Base-by-base conservation (phyloP, 2,329 filamentous ascomycete species). In the Stemphylium vesicarium region DNA sequence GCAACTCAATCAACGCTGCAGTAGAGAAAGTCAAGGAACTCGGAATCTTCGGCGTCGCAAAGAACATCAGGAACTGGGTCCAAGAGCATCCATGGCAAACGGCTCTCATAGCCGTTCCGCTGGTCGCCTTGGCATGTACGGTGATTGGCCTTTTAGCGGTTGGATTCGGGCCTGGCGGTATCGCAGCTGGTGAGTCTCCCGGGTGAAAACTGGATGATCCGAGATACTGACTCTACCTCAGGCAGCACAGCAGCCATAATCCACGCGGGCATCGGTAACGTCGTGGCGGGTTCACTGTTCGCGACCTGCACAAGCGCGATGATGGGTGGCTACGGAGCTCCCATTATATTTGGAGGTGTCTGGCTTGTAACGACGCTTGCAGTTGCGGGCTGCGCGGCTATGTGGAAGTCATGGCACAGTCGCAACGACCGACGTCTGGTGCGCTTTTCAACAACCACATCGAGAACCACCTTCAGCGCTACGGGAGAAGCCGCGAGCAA, bases 311-410 rank as follows among this genome's bases (percentile, higher is more conserved):
- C 63, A 2, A 71, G 68, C 31, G 70, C 69, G 0, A 60, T 46
- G 4, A 73, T 69, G 66, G 65, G 53, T 5, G 70, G 70, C 0
- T 65, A 46, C 33, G 65, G 65, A 2, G 47, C 41, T 4, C 7
- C 24, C 2, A 47, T 63, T n/a, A 56, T 69, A 2, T 33, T 60
- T 12, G 59, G 53, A 11, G 18, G 47, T 6, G 36, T 53, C 11
- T 56, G 48, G 48, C 16, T 15, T 10, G 13, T 26, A 2, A 16
- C 33, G 10, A 48, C 15, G 24, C 35, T 15, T 2, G 26, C 16
- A 5, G 6, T 45, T 3, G 20, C 12, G 6, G 47, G 20, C 2
- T 0, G 39, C n/a, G 46, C 18, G 4, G 20, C 10, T 12, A 11
- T 22, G 3, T 37, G 36, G 48, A 58, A 22, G 12, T 1, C 15